phyloP scores from a whole-genome alignment of 148 eudicot species.

The Dysphania ambrosioides region DNA sequence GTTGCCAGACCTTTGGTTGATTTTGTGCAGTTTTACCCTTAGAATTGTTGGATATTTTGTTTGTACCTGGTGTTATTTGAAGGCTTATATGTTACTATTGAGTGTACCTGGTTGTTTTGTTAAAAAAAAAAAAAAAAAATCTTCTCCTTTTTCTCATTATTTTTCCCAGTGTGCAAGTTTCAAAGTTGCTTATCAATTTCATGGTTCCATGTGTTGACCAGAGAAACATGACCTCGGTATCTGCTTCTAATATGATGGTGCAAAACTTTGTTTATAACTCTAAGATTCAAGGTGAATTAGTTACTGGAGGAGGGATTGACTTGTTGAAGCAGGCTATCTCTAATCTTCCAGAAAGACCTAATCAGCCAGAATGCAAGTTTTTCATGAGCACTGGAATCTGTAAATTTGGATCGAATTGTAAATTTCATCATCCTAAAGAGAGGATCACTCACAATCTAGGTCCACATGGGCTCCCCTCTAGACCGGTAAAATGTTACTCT shows the following conservation, averaged over 20 bases:
- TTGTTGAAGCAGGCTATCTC: conserved; percentile 22
- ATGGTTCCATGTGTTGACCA: conserved; percentile 19
- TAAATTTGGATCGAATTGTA: conserved; percentile 73
- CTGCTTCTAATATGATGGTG: no score
- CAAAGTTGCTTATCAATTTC: background rate
- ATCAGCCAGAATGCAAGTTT: conserved; percentile 67
- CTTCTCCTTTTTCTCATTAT: no score
- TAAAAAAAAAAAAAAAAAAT: no score
- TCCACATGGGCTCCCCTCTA: conserved; percentile 72
- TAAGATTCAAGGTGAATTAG: conserved; percentile 34
- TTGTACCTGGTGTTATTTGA: no score
- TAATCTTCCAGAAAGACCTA: conserved; percentile 59
- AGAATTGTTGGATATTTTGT: no score
- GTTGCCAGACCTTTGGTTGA: no score
- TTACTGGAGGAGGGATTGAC: conserved; percentile 28
- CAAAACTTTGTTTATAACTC: no score
- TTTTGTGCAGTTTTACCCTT: no score
- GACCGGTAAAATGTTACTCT: conserved; percentile 50
- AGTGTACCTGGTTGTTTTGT: no score
- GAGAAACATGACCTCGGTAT: no score
- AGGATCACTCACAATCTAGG: conserved; percentile 43
- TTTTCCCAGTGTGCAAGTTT: no score
- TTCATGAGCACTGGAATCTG: conserved; percentile 70
- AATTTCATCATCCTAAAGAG: conserved; percentile 70
- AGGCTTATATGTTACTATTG: no score